These are phyloP conservation scores for Ceriops tagal DNA, from an alignment of 345 rosid species.

Conservation along the genomic window DNA sequence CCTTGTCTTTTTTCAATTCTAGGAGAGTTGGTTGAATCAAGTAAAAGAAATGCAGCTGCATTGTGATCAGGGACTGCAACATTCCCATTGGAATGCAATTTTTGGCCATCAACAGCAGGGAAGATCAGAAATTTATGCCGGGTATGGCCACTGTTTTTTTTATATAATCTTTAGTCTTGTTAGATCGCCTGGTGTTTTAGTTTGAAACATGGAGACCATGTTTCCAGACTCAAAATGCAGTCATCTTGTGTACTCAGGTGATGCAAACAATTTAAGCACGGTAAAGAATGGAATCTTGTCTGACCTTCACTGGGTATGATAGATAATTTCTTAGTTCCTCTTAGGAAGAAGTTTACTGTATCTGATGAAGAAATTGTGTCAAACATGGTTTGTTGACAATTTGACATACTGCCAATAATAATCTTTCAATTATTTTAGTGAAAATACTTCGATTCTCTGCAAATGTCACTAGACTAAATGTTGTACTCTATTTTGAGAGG, in stretches of 20 bases:
- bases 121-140: constrained; percentile 30
- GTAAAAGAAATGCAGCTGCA: constrained; percentile 72
- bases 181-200: no score
- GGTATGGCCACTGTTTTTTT: constrained; percentile 29
- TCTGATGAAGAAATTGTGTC: neutral
- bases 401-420: neutral
- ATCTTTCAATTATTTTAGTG: no score
- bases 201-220: no score
- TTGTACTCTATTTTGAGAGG: no score
- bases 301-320: neutral
- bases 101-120: constrained; percentile 41
- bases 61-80: constrained; percentile 73
- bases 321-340: neutral
- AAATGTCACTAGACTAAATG: no score
- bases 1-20: constrained; percentile 20
- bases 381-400: no score
- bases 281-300: neutral
- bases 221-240: no score
- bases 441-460: no score
- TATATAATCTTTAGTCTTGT: no score
- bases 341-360: neutral
- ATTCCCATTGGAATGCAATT: constrained; percentile 36
- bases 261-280: no score
- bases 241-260: no score
- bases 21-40: constrained; percentile 74